Evolutionary conservation across 2,329 filamentous ascomycete genomes (phyloP), one percentile per base, ranked within the genome.

Genomic region (Diatrype stigma): DNA sequence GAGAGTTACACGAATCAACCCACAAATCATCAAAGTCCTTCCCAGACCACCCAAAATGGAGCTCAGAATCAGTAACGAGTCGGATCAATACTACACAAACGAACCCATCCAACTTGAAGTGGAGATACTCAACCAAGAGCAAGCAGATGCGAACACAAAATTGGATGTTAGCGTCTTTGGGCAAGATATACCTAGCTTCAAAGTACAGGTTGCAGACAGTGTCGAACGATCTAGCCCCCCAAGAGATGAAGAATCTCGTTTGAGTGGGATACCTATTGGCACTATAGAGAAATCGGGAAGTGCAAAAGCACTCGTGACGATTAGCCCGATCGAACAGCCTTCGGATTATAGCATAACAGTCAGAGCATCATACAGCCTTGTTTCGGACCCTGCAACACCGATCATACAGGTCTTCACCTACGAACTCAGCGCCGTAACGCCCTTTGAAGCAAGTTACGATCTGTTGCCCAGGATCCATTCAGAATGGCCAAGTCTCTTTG

Each of bases 21-120:
- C 80, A 8, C 74, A 80, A 32, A 72, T 73, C 2, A 80, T 96
- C 50, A 85, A 82, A 50, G 84, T 99, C 22, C 77, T 91, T 49
- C 93, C 94, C 1, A 89, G 95, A 57, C 94, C 93, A 26, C 94
- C 94, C 0, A 97, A 96, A 69, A 84, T 99, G 73, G 85, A 90
- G 59, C 82, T 99, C 44, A 79, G 74, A 23, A 72, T 90, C 10
- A 74, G 81, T 2, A 78, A 82, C 38, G 69, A 86, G 7, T 74
- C 79, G 51, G 78, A 82, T 12, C 85, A 91, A 49, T 95, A 93
- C 67, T 97, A 96, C 65, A 89, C 88, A 1, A 87, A 95, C 60
- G 94, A 99, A 70, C 68, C 74, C 0, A 81, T 96, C 26, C 73
- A 74, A 6, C 67, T 97, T 21, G 72, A 78, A 0, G 75, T 97